Evolutionary conservation across 805 yeast genomes (phyloP).

Genomic region (Starmerella davenportii): DNA sequence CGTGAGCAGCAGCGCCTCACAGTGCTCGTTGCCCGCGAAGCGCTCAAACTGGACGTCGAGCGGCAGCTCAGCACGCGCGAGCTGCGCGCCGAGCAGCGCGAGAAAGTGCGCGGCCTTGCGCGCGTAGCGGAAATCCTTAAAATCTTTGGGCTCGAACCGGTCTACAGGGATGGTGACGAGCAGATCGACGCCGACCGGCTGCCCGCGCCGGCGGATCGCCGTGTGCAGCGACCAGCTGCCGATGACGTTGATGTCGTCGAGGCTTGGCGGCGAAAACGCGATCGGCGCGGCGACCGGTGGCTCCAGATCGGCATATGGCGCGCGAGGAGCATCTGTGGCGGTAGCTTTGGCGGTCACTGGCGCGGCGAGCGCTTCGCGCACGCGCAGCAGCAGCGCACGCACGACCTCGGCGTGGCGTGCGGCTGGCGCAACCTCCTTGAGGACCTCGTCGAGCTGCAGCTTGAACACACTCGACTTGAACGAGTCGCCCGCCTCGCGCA

Average conservation of each 20-base stretch:
- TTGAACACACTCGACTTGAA: slow-evolving; percentile 93
- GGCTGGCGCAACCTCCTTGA: slow-evolving; percentile 61
- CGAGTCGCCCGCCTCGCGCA: slow-evolving; percentile 82
- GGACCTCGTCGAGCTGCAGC: slow-evolving; percentile 77
- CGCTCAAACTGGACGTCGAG: slow-evolving; percentile 43
- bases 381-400: slow-evolving; percentile 36
- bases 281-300: neutral
- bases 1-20: slow-evolving; percentile 51
- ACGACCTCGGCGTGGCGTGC: slow-evolving; percentile 50
- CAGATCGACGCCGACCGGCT: slow-evolving; percentile 58
- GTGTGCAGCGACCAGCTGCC: slow-evolving; percentile 85
- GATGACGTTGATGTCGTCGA: slow-evolving; percentile 45
- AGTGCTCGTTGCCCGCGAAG: slow-evolving; percentile 55
- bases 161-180: slow-evolving; percentile 63
- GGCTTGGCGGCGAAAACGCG: slow-evolving; percentile 33
- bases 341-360: slow-evolving; percentile 6
- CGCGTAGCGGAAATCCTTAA: slow-evolving; percentile 70
- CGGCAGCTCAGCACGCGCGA: slow-evolving; percentile 22
- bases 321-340: neutral
- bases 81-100: slow-evolving; percentile 42
- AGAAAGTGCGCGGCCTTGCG: slow-evolving; percentile 80
- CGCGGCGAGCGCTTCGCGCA: slow-evolving; percentile 33
- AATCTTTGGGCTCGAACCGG: slow-evolving; percentile 71
- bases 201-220: slow-evolving; percentile 43
- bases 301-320: too few relatives aligned